Evolutionary conservation across 2,329 filamentous ascomycete genomes (phyloP).

Genomic region (Ceratocystis ficicola): DNA sequence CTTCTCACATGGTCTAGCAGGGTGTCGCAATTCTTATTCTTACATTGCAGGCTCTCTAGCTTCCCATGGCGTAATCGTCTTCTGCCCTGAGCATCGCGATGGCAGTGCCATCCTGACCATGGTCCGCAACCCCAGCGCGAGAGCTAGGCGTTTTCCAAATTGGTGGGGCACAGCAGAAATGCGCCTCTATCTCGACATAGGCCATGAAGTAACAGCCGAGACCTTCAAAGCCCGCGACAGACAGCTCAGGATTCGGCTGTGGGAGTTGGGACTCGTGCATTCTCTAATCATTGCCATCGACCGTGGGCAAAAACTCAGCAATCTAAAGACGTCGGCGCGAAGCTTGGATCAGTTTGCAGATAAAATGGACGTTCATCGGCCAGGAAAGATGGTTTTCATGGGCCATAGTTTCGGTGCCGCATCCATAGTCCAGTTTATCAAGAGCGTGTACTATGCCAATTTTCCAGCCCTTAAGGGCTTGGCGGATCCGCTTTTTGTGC

Average conservation of each 20-base stretch:
- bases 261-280: constrained; percentile 63
- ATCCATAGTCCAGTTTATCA: constrained; percentile 63
- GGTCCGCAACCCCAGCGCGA: constrained; percentile 48
- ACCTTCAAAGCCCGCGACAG: constrained; percentile 55
- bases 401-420: constrained; percentile 75
- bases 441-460: constrained; percentile 59
- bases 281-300: constrained; percentile 58
- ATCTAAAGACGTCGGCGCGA: constrained; percentile 39
- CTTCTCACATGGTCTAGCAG: constrained; percentile 77
- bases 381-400: constrained; percentile 60
- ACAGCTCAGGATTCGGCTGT: constrained; percentile 62
- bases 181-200: constrained; percentile 40
- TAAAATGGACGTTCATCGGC: constrained; percentile 54
- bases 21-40: constrained; percentile 74
- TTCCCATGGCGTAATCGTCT: constrained; percentile 66
- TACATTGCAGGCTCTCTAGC: constrained; percentile 66
- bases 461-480: constrained; percentile 36
- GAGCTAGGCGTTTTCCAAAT: constrained; percentile 27
- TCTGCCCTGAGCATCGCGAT: constrained; percentile 74
- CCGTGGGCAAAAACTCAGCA: constrained; percentile 37
- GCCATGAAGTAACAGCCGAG: constrained; percentile 53
- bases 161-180: constrained; percentile 17
- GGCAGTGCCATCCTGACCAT: constrained; percentile 65
- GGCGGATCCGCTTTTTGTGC: constrained; percentile 49
- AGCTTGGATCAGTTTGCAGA: constrained; percentile 47